phyloP scores from a whole-genome alignment of 2,329 filamentous ascomycete species.

The Emmonsia crescens region DNA sequence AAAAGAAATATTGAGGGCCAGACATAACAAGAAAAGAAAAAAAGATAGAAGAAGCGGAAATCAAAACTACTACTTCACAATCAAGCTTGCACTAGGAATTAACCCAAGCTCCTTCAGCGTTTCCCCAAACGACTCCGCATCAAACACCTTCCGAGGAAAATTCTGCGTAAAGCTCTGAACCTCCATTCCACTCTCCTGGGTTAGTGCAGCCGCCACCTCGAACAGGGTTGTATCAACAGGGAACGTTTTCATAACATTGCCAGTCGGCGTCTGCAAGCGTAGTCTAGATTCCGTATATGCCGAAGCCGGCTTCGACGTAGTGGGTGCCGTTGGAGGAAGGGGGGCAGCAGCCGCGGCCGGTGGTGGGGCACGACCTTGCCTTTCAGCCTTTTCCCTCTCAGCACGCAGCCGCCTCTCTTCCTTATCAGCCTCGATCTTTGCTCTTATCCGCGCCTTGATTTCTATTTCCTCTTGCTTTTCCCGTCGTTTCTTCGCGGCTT shows the following conservation, averaged over 20 bases:
- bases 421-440: conserved; percentile 91
- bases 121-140: conserved; percentile 69
- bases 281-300: conserved; percentile 73
- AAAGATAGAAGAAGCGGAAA: not conserved
- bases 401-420: conserved; percentile 75
- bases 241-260: conserved; percentile 77
- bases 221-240: conserved; percentile 85
- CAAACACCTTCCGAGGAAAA: conserved; percentile 75
- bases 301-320: conserved; percentile 50
- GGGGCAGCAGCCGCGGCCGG: conserved; percentile 38
- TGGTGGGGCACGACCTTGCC: conserved; percentile 57
- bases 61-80: conserved; percentile 43
- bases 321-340: conserved; percentile 1
- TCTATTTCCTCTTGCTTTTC: conserved; percentile 81
- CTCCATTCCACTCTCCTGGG: conserved; percentile 56
- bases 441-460: conserved; percentile 79
- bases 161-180: conserved; percentile 73
- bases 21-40: not conserved
- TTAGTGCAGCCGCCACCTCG: conserved; percentile 70
- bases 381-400: conserved; percentile 71
- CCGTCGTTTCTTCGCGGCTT: conserved; percentile 71
- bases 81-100: conserved; percentile 79
- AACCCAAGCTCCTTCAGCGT: conserved; percentile 86
- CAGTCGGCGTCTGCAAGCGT: conserved; percentile 63
- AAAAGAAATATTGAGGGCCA: not conserved